A percentile compares a stretch with the other conserved stretches of the same genome.
phyloP scores from a whole-genome alignment of 176 grass and related monocot species.

The Canna indica region DNA sequence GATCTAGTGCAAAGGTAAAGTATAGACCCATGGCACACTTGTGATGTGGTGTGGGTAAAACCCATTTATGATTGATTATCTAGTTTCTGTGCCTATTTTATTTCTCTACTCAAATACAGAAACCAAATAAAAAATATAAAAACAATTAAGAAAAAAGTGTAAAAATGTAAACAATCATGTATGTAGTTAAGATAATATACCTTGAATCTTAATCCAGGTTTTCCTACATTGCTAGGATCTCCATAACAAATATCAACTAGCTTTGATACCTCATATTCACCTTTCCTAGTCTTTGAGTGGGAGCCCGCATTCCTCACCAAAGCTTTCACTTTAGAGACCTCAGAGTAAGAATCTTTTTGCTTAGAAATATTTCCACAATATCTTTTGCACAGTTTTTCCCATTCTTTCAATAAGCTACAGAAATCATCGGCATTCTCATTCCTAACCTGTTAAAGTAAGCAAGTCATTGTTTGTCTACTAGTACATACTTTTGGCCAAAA shows the following conservation, averaged over 20 bases:
- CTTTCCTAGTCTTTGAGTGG: slow-evolving; percentile 24
- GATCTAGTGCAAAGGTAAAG: too few relatives aligned
- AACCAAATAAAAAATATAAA: not conserved
- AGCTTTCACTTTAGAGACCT: slow-evolving; percentile 17
- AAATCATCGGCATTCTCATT: slow-evolving; percentile 76
- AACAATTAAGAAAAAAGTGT: not conserved
- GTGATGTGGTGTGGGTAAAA: too few relatives aligned
- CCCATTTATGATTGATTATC: too few relatives aligned
- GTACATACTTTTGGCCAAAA: not conserved
- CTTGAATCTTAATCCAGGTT: slow-evolving; percentile 69
- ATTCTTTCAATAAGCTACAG: slow-evolving; percentile 65
- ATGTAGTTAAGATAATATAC: slow-evolving; percentile 32
- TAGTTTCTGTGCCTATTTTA: too few relatives aligned
- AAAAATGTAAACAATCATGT: too few relatives aligned
- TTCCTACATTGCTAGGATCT: slow-evolving; percentile 55
- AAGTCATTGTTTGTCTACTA: slow-evolving; percentile 20
- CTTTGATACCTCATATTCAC: slow-evolving; percentile 71
- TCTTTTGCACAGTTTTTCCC: slow-evolving; percentile 71
- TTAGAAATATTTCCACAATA: slow-evolving; percentile 30
- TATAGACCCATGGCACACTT: too few relatives aligned
- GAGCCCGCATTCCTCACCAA: slow-evolving; percentile 29
- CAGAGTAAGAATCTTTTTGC: slow-evolving; percentile 11
- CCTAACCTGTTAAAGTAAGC: slow-evolving; percentile 49
- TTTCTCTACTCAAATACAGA: not conserved
- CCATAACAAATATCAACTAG: slow-evolving; percentile 85